phyloP scores from a whole-genome alignment of 2,329 filamentous ascomycete genomes.

The Didymella arachidicola region DNA sequence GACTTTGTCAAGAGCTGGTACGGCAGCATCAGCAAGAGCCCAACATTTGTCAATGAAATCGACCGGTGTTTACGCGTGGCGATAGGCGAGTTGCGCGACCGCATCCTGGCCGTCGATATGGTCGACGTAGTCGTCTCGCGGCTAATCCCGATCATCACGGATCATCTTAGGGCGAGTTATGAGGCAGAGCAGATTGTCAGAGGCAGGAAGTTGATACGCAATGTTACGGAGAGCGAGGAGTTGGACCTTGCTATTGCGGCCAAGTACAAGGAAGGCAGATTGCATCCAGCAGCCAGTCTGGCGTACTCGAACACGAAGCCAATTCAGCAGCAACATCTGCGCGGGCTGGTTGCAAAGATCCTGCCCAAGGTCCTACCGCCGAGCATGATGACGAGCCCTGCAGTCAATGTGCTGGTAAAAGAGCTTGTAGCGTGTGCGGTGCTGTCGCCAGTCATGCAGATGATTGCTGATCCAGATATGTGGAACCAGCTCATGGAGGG shows the following conservation, averaged over 20 bases:
- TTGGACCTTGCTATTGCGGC: slow-evolving; percentile 93
- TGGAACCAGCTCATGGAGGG: slow-evolving; percentile 98
- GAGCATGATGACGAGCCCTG: slow-evolving; percentile 77
- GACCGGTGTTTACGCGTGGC: slow-evolving; percentile 80
- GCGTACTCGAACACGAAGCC: slow-evolving; percentile 84
- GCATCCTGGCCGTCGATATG: slow-evolving; percentile 77
- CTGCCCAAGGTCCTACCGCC: slow-evolving; percentile 78
- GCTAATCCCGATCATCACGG: slow-evolving; percentile 85
- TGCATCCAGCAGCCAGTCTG: slow-evolving; percentile 85
- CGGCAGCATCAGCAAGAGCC: slow-evolving; percentile 79
- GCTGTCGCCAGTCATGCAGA: slow-evolving; percentile 78
- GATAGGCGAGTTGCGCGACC: slow-evolving; percentile 73
- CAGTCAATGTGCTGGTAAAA: slow-evolving; percentile 80
- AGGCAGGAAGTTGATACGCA: slow-evolving; percentile 85
- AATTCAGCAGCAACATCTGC: slow-evolving; percentile 87
- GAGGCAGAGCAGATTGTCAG: slow-evolving; percentile 87
- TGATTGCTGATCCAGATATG: slow-evolving; percentile 89
- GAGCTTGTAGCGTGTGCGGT: slow-evolving; percentile 96
- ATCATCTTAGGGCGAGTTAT: slow-evolving; percentile 88
- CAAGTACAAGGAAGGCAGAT: slow-evolving; percentile 86
- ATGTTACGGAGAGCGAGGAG: slow-evolving; percentile 95
- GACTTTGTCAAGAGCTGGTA: slow-evolving; percentile 95
- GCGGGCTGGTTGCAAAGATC: slow-evolving; percentile 74
- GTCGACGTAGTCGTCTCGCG: slow-evolving; percentile 83
- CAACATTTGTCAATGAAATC: slow-evolving; percentile 83